Percentiles rank a stretch among this genome's conserved stretches.
Conservation (phyloP, 139 green algal genomes). For the Coelastrella sp. region DNA sequence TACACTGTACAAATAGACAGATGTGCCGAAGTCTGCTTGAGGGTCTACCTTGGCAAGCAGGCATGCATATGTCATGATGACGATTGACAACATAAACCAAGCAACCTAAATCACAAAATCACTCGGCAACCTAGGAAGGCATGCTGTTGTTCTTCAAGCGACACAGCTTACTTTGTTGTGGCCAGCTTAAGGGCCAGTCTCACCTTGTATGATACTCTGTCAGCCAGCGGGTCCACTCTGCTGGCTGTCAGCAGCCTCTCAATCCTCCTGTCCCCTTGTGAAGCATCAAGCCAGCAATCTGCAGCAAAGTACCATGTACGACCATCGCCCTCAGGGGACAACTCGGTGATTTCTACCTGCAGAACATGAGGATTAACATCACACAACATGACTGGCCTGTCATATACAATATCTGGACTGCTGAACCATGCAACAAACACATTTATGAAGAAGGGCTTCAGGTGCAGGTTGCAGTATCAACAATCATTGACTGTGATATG, state of each 20-base stretch:
- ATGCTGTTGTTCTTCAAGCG: neutral
- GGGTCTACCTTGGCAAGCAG: neutral
- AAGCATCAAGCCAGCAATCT: conserved; percentile 41
- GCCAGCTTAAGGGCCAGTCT: neutral
- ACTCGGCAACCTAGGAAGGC: neutral
- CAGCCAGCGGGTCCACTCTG: neutral
- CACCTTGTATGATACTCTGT: conserved; percentile 15
- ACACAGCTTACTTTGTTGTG: no score
- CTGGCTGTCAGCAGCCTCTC: conserved; percentile 36
- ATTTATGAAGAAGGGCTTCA: no score
- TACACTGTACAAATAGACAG: no score
- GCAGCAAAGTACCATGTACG: conserved; percentile 37
- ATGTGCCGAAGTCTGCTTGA: no score
- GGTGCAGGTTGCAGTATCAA: no score
- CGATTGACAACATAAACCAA: neutral
- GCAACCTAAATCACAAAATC: neutral
- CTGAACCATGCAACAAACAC: no score
- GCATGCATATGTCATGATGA: neutral
- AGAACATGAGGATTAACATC: neutral
- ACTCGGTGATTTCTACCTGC: conserved; percentile 38
- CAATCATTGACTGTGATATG: no score
- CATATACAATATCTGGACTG: no score
- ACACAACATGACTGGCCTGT: no score
- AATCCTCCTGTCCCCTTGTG: neutral
- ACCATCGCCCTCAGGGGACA: neutral